phyloP scores from a whole-genome alignment of 1,139 yeast genomes.

The Debaryomyces robertsiae region DNA sequence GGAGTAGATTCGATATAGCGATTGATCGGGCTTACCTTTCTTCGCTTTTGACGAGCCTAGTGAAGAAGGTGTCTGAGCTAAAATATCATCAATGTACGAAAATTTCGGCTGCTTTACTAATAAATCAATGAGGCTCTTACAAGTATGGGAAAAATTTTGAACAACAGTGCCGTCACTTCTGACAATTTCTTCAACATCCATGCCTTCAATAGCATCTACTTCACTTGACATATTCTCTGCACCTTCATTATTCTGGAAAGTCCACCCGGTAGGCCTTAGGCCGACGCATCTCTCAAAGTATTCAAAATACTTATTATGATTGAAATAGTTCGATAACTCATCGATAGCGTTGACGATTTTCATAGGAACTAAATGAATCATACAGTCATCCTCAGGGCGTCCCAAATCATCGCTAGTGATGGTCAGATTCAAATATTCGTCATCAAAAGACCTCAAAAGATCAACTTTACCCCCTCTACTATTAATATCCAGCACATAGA shows the following conservation, averaged over 20 bases:
- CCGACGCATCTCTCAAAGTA: slow-evolving; percentile 62
- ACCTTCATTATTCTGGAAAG: slow-evolving; percentile 36
- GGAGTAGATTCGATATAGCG: slow-evolving; percentile 50
- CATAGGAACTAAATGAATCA: slow-evolving; percentile 75
- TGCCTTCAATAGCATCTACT: slow-evolving; percentile 6
- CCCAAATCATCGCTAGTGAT: slow-evolving; percentile 38
- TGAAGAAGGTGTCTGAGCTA: slow-evolving; percentile 32
- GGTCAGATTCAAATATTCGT: slow-evolving; percentile 33
- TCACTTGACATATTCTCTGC: neutral
- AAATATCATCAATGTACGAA: slow-evolving; percentile 30
- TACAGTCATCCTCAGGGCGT: slow-evolving; percentile 46
- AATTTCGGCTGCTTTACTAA: slow-evolving; percentile 18
- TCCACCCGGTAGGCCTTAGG: slow-evolving; percentile 87
- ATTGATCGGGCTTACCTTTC: slow-evolving; percentile 28
- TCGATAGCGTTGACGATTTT: slow-evolving; percentile 38
- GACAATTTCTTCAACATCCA: slow-evolving; percentile 9
- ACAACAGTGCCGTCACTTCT: slow-evolving; percentile 6
- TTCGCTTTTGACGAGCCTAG: slow-evolving; percentile 15
- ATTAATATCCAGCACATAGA: slow-evolving; percentile 51
- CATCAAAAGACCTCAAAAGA: slow-evolving; percentile 39
- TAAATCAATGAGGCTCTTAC: slow-evolving; percentile 2
- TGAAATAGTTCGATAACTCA: slow-evolving; percentile 52
- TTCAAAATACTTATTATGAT: slow-evolving; percentile 47
- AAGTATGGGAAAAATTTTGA: neutral
- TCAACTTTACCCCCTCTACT: slow-evolving; percentile 52